Percentiles rank a stretch among this genome's conserved stretches.
Evolutionary conservation across 2,329 filamentous ascomycete genomes (phyloP).

Genomic region (Colletotrichum limetticola): DNA sequence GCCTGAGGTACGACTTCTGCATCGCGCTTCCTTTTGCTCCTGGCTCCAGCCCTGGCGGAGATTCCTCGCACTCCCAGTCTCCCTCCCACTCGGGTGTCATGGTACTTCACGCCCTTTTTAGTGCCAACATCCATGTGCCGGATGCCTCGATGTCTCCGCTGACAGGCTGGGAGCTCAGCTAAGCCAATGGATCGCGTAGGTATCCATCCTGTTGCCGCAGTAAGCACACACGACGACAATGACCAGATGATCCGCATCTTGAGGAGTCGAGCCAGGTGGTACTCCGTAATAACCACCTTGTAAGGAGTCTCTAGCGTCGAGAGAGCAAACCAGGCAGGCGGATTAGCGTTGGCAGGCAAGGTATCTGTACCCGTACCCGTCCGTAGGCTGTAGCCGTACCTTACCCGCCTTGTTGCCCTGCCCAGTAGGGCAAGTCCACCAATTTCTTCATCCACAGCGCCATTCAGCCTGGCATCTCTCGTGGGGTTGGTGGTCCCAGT

Average conservation of each 20-base stretch:
- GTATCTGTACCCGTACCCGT: slow-evolving; percentile 9
- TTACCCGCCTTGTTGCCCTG: slow-evolving; percentile 10
- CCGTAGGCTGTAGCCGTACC: slow-evolving; percentile 4
- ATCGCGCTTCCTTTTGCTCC: not conserved
- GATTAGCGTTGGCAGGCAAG: slow-evolving; percentile 16
- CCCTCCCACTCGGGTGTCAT: not conserved
- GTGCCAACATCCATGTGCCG: not conserved
- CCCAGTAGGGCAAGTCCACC: slow-evolving; percentile 29
- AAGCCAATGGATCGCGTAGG: not conserved
- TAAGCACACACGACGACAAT: slow-evolving; percentile 1
- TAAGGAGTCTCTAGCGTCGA: not conserved
- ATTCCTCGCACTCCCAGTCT: not conserved
- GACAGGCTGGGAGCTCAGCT: not conserved
- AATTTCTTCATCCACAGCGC: slow-evolving; percentile 5
- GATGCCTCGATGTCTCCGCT: not conserved
- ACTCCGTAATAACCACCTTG: slow-evolving; percentile 13
- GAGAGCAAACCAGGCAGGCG: slow-evolving; percentile 18
- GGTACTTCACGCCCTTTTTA: not conserved
- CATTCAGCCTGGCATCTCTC: slow-evolving; percentile 3
- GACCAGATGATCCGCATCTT: slow-evolving; percentile 20
- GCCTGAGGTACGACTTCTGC: not conserved
- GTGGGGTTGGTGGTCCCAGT: slow-evolving; percentile 1
- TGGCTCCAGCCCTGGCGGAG: not conserved
- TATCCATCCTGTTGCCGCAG: not conserved
- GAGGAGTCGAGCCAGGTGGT: slow-evolving; percentile 7